These are phyloP conservation scores for Vitis rupestris DNA, from an alignment of 164 flowering plant genomes.

Conservation along the genomic window DNA sequence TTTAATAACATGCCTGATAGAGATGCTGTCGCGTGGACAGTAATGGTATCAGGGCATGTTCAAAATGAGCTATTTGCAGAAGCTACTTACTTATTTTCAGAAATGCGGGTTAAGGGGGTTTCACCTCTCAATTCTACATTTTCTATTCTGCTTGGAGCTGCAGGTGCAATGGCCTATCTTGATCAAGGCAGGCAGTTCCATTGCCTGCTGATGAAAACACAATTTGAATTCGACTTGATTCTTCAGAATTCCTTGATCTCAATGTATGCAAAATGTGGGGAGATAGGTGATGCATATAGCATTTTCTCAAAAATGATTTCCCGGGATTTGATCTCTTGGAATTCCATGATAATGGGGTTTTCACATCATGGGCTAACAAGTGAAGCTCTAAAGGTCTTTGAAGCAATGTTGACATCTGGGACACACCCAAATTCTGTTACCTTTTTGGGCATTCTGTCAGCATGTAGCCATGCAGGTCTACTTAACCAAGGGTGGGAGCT, in stretches of 20 bases:
- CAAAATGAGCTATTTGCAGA: slow-evolving; percentile 50
- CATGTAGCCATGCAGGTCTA: slow-evolving; percentile 46
- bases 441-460: slow-evolving; percentile 43
- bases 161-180: slow-evolving; percentile 51
- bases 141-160: slow-evolving; percentile 53
- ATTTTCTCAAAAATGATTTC: slow-evolving; percentile 36
- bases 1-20: slow-evolving; percentile 50
- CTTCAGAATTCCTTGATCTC: slow-evolving; percentile 51
- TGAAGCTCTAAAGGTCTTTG: slow-evolving; percentile 33
- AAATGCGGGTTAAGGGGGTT: slow-evolving; percentile 39
- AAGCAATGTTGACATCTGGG: slow-evolving; percentile 33
- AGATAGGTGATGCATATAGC: slow-evolving; percentile 30
- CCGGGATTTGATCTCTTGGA: slow-evolving; percentile 65
- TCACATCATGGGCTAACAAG: slow-evolving; percentile 41
- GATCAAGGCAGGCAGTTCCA: slow-evolving; percentile 51
- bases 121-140: slow-evolving; percentile 36
- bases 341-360: slow-evolving; percentile 54
- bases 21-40: slow-evolving; percentile 66
- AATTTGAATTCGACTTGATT: slow-evolving; percentile 24
- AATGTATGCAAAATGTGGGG: slow-evolving; percentile 67
- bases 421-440: slow-evolving; percentile 40
- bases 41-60: slow-evolving; percentile 52
- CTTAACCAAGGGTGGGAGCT: slow-evolving; percentile 29
- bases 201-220: slow-evolving; percentile 33
- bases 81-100: slow-evolving; percentile 33